These are phyloP conservation scores for Actinidia chinensis DNA, from an alignment of 179 eudicot genomes.

Conservation along the genomic window DNA sequence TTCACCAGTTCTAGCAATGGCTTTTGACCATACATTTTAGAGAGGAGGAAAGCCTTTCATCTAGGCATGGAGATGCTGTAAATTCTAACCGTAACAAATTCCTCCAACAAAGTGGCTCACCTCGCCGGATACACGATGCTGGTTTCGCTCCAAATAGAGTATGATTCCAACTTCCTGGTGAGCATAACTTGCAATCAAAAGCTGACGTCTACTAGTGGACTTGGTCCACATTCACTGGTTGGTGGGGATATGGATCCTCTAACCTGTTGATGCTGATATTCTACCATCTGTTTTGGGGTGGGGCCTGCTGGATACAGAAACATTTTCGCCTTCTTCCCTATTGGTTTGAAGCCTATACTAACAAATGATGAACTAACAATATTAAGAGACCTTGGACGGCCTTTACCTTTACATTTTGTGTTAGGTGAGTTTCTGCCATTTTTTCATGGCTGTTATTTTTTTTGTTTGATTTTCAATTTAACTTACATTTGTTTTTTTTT, in stretches of 20 bases:
- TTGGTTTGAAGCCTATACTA: constrained; percentile 71
- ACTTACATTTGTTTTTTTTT: constrained; percentile 16
- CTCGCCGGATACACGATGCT: constrained; percentile 75
- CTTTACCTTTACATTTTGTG: constrained; percentile 95
- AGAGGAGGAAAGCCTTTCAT: constrained; percentile 33
- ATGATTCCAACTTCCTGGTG: constrained; percentile 84
- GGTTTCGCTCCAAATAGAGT: constrained; percentile 73
- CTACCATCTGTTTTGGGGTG: constrained; percentile 81
- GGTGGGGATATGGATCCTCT: constrained; percentile 98
- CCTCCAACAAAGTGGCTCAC: constrained; percentile 31
- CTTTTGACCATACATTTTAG: constrained; percentile 24
- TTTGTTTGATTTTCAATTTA: constrained; percentile 9
- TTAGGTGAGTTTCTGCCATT: constrained; percentile 52
- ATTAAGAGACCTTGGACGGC: constrained; percentile 82
- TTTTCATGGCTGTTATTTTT: constrained; percentile 1
- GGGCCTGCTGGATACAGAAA: constrained; percentile 72
- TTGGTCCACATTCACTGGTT: constrained; percentile 95
- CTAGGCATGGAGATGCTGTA: constrained; percentile 27
- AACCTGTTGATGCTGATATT: constrained; percentile 97
- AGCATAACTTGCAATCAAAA: constrained; percentile 72
- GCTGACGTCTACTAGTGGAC: constrained; percentile 77
- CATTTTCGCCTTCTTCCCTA: constrained; percentile 97
- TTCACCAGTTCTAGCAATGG: constrained; percentile 28
- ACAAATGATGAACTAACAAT: constrained; percentile 94
- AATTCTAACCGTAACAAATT: constrained; percentile 32